Conservation (phyloP, 495 filamentous ascomycete genomes). For the Pyrenula aspistea region DNA sequence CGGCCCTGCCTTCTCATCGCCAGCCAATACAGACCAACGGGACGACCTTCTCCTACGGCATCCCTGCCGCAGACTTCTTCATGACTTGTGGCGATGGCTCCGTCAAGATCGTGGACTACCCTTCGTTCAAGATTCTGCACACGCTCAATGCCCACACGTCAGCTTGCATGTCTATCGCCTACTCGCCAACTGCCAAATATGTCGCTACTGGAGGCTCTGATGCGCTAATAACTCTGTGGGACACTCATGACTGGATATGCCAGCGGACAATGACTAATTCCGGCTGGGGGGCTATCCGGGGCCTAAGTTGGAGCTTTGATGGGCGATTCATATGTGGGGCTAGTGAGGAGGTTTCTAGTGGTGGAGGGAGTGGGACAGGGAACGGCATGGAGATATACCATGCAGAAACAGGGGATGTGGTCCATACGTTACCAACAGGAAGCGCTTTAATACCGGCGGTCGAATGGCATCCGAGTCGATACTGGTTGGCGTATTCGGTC, state of each 20-base stretch:
- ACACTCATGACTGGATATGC: constrained; percentile 87
- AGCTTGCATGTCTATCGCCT: constrained; percentile 54
- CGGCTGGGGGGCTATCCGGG: constrained; percentile 68
- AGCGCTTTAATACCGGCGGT: constrained; percentile 46
- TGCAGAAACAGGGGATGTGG: constrained; percentile 75
- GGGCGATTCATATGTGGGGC: constrained; percentile 78
- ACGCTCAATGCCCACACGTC: constrained; percentile 77
- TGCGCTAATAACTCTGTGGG: constrained; percentile 80
- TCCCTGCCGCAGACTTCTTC: constrained; percentile 26
- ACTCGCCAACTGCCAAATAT: constrained; percentile 66
- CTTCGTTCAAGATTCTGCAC: constrained; percentile 35
- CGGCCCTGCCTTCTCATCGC: constrained; percentile 46
- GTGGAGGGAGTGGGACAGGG: constrained; percentile 7
- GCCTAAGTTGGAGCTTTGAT: constrained; percentile 84
- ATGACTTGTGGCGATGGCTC: constrained; percentile 74
- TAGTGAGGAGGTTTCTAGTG: constrained; percentile 54
- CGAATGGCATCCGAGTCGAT: constrained; percentile 82
- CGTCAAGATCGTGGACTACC: constrained; percentile 66
- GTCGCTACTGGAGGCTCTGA: constrained; percentile 85
- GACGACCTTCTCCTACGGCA: constrained; percentile 64
- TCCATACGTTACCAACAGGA: constrained; percentile 64
- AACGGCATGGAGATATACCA: constrained; percentile 62
- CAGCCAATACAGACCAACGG: constrained; percentile 72
- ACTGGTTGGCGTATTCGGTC: constrained; percentile 81
- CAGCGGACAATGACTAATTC: constrained; percentile 59